Evolutionary conservation across 805 yeast genomes (phyloP), one percentile per base, ranked within the genome.

Genomic region (Yamadazyma ubonensis): DNA sequence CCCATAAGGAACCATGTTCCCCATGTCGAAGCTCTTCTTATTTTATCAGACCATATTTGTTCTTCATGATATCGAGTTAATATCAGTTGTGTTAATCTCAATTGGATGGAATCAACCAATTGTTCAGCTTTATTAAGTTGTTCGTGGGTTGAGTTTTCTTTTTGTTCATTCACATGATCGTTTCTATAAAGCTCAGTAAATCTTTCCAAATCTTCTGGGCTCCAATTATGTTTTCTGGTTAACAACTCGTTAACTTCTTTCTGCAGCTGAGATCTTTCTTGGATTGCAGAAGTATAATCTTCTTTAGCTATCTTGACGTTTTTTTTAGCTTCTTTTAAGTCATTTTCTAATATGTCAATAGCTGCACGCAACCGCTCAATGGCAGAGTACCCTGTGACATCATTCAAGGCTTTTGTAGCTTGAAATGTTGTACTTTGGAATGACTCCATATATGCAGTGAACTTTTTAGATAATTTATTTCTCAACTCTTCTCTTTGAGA

Each of bases 41-140:
- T 93, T 61, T 90, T 90, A 63, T 93, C 99, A 2, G 96, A 87
- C 98, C 99, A 93, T 6, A 93, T 79, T 61, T 93, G 98, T 55
- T 93, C 99, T 58, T 93, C 98, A 47, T 91, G 96, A 54, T 93
- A 93, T 50, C 98, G 70, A 2, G 89, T 81, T 54, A 91, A 69
- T 12, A 93, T 93, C 43, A 86, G 82, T 41, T 81, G 81, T 12
- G 88, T 81, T 33, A 89, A 63, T 41, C 73, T 76, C 39, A 79
- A 73, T 49, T 85, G 91, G 14, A 82, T 60, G 7, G 80, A 80
- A 41, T 89, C 96, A 29, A 83, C 85, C 33, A 61, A 57, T 2
- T 54, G 57, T 50, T 90, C 97, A 1, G 79, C 69, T 18, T 65
- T 60, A 16, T 70, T 72, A 29, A 90, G 66, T 8, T 55, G 51